Evolutionary conservation across 1,284 basidiomycete genomes (phyloP).

Genomic region (Austroboletus novae-zelandiae): DNA sequence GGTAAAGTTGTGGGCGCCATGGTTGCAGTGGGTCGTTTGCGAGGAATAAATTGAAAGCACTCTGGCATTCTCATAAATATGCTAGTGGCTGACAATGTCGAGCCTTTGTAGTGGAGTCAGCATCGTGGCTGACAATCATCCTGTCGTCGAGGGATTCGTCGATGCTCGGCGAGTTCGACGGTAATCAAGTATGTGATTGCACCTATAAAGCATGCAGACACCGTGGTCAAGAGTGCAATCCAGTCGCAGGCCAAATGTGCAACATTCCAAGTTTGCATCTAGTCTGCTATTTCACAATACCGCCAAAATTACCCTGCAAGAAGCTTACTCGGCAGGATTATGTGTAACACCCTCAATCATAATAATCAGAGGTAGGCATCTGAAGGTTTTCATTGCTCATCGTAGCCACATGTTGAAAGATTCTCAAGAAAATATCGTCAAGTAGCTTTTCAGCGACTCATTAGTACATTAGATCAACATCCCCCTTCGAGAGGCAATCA

Average conservation of each 20-base stretch:
- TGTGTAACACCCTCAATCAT: no score
- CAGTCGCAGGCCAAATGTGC: no score
- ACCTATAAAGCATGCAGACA: background rate
- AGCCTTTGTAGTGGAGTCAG: background rate
- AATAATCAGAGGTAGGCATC: no score
- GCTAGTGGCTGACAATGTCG: conserved; percentile 23
- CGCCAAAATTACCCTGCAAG: no score
- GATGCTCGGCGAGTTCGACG: background rate
- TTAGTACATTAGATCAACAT: conserved; percentile 42
- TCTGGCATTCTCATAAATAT: conserved; percentile 24
- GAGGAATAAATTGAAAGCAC: background rate
- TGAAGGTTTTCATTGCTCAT: background rate
- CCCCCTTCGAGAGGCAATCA: conserved; percentile 36
- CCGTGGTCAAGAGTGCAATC: background rate
- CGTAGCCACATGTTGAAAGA: background rate
- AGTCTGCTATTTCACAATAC: no score
- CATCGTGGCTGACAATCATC: conserved; percentile 20
- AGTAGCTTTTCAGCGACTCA: background rate
- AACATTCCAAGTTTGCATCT: no score
- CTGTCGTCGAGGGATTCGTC: no score
- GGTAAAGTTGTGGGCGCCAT: conserved; percentile 25
- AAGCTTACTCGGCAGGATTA: no score
- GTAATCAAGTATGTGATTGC: background rate
- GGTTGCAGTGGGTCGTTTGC: conserved; percentile 2
- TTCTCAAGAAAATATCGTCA: background rate